Conservation (phyloP, 2,329 filamentous ascomycete species). For the Phaeosphaeria sp. region DNA sequence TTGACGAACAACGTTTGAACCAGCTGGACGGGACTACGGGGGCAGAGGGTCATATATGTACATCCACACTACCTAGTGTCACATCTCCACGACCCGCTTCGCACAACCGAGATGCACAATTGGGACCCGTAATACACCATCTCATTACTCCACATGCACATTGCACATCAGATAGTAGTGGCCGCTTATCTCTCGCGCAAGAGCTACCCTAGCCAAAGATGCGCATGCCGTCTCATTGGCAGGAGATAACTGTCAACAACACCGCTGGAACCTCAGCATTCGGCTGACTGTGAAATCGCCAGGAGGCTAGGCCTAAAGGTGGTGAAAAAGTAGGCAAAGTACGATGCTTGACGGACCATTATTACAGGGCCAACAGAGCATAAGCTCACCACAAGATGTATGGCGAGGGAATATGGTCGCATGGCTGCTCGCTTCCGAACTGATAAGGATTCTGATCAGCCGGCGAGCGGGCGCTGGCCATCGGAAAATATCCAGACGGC, state of each 20-base stretch:
- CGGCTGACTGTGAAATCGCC: neutral
- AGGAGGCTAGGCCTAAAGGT: neutral
- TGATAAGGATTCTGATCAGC: conserved; percentile 20
- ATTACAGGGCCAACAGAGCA: neutral
- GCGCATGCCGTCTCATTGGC: neutral
- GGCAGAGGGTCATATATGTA: neutral
- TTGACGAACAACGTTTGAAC: neutral
- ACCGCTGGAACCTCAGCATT: neutral
- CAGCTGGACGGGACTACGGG: neutral
- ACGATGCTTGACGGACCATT: neutral
- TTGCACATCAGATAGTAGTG: neutral
- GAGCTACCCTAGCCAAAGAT: neutral
- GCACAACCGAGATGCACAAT: neutral
- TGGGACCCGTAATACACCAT: neutral
- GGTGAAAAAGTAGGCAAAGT: neutral
- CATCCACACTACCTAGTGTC: too few species aligned
- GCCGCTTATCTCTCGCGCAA: neutral
- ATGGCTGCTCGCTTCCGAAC: conserved; percentile 13
- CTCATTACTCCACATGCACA: neutral
- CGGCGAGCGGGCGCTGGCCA: neutral
- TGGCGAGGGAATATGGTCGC: neutral
- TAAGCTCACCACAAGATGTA: neutral
- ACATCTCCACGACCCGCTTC: neutral
- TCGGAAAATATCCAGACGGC: neutral
- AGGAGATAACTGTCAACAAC: neutral